Evolutionary conservation across 495 filamentous ascomycete species (phyloP).

Genomic region (Glutinoglossum americanum): DNA sequence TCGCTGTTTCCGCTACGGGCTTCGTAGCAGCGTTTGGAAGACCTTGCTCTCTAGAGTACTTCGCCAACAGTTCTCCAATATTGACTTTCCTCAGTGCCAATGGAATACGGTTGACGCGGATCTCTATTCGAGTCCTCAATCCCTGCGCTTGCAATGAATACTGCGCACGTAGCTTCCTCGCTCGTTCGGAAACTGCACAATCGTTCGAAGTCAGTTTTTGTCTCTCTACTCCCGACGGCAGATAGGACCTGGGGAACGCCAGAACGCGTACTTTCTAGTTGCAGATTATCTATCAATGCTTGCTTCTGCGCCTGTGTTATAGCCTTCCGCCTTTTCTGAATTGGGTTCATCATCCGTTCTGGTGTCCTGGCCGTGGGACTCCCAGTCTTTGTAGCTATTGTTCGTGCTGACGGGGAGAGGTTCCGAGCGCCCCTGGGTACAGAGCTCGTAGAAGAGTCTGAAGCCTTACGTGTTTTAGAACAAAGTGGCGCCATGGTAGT

Average conservation of each 20-base stretch:
- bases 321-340: conserved; percentile 32
- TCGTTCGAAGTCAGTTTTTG: not conserved
- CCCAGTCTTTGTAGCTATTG: conserved; percentile 8
- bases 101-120: conserved; percentile 87
- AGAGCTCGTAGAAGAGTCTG: conserved; percentile 15
- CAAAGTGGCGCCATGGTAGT: conserved; percentile 30
- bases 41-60: conserved; percentile 15
- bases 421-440: conserved; percentile 15
- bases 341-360: not conserved
- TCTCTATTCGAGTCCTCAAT: conserved; percentile 68
- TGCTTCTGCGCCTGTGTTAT: conserved; percentile 69
- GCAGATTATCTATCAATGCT: conserved; percentile 75
- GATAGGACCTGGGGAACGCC: not conserved
- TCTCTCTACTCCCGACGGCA: not conserved
- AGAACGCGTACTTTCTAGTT: conserved; percentile 57
- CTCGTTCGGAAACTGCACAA: conserved; percentile 63
- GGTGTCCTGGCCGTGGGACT: conserved; percentile 13
- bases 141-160: conserved; percentile 74
- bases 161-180: conserved; percentile 73
- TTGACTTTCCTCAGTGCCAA: conserved; percentile 52
- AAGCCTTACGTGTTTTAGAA: conserved; percentile 39
- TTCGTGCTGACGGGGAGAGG: conserved; percentile 13
- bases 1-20: not conserved
- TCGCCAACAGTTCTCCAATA: conserved; percentile 61
- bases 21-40: not conserved